Percentiles rank a stretch among this genome's conserved stretches.
Evolutionary conservation across 148 eudicot species (phyloP).

Genomic region (Rhododendron henanense): DNA sequence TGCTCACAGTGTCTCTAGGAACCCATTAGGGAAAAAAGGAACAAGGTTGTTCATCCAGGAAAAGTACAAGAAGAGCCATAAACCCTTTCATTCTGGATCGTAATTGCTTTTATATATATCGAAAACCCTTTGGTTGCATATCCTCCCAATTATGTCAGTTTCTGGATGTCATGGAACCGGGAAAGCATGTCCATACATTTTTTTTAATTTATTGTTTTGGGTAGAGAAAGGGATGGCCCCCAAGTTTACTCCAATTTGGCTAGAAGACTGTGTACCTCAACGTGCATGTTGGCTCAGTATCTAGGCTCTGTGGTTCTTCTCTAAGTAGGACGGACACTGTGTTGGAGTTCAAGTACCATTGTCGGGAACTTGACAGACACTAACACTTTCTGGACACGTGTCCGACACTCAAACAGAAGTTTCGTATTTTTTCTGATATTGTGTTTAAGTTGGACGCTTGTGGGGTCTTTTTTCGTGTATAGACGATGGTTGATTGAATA

Average conservation of each 20-base stretch:
- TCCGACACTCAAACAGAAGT: background rate
- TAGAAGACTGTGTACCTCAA: background rate
- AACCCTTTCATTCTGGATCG: background rate
- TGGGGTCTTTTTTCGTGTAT: background rate
- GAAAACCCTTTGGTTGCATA: background rate
- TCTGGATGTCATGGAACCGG: background rate
- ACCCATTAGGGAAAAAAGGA: background rate
- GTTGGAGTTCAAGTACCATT: too few species aligned
- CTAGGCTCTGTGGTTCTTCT: too few species aligned
- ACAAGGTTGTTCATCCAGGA: background rate
- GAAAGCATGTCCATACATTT: background rate
- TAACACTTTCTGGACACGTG: background rate
- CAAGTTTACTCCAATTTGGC: background rate
- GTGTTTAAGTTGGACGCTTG: background rate
- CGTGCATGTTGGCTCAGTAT: background rate
- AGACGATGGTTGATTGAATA: background rate
- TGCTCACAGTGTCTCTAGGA: background rate
- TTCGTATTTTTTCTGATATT: too few species aligned
- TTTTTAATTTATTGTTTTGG: background rate
- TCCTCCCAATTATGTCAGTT: background rate
- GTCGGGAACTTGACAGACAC: too few species aligned
- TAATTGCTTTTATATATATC: background rate
- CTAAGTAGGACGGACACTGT: too few species aligned
- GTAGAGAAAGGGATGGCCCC: background rate
- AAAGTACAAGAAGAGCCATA: background rate